phyloP scores from a whole-genome alignment of 2,329 filamentous ascomycete genomes.

The Aspergillus quadrilineatus region DNA sequence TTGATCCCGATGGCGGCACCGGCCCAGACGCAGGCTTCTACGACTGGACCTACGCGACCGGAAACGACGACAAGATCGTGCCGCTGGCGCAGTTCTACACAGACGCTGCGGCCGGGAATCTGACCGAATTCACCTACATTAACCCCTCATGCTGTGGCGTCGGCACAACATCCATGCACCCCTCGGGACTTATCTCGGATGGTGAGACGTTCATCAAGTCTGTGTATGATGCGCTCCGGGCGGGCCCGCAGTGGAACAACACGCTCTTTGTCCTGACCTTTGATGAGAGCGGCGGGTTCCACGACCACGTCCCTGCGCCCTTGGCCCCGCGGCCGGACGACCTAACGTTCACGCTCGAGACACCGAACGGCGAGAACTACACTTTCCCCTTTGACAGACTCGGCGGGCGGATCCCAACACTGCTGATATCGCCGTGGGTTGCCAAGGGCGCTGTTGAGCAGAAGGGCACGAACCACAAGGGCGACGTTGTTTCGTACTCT shows the following conservation, averaged over 20 bases:
- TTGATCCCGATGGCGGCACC: slow-evolving; percentile 23
- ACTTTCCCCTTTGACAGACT: slow-evolving; percentile 31
- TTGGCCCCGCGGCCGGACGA: slow-evolving; percentile 35
- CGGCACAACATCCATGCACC: slow-evolving; percentile 39
- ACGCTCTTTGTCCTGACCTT: slow-evolving; percentile 40
- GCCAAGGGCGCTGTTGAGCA: slow-evolving; percentile 32
- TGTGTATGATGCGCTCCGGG: slow-evolving; percentile 38
- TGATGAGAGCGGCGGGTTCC: slow-evolving; percentile 41
- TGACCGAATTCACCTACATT: slow-evolving; percentile 38
- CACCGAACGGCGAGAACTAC: slow-evolving; percentile 27
- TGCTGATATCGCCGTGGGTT: slow-evolving; percentile 33
- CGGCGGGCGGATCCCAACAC: slow-evolving; percentile 31
- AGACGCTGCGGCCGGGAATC: slow-evolving; percentile 32
- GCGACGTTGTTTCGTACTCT: slow-evolving; percentile 25
- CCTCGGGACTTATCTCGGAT: slow-evolving; percentile 35
- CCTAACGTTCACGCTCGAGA: slow-evolving; percentile 34
- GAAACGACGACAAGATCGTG: slow-evolving; percentile 29
- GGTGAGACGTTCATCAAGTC: slow-evolving; percentile 38
- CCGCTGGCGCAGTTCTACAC: slow-evolving; percentile 35
- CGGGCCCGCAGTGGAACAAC: slow-evolving; percentile 36
- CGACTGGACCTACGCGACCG: slow-evolving; percentile 34
- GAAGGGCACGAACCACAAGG: slow-evolving; percentile 25
- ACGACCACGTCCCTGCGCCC: slow-evolving; percentile 39
- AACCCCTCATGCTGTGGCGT: slow-evolving; percentile 43
- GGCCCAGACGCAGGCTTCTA: slow-evolving; percentile 35